phyloP scores from a whole-genome alignment of 306 rosid species.

The Glycine tomentella region DNA sequence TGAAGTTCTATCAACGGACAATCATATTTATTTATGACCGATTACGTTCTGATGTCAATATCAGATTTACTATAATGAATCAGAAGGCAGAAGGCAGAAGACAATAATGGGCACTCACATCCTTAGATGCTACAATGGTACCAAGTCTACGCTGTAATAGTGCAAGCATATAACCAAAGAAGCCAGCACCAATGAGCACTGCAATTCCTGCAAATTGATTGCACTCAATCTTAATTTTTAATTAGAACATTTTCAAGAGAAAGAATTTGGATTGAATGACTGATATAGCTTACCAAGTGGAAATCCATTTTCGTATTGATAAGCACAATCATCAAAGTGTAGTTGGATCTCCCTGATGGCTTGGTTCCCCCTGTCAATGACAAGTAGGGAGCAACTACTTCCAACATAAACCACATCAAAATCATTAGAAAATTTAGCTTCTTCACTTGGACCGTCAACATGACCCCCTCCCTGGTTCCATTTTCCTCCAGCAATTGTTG shows the following conservation, averaged over 20 bases:
- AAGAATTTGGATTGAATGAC: neutral
- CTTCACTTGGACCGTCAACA: conserved; percentile 92
- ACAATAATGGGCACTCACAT: conserved; percentile 59
- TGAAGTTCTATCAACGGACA: conserved; percentile 12
- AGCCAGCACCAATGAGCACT: conserved; percentile 82
- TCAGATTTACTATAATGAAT: conserved; percentile 30
- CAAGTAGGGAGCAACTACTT: conserved; percentile 89
- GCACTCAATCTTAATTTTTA: conserved; percentile 31
- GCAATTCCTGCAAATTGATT: conserved; percentile 69
- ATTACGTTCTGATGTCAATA: neutral
- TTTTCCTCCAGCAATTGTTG: conserved; percentile 96
- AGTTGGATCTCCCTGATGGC: conserved; percentile 95
- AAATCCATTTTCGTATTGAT: conserved; percentile 89
- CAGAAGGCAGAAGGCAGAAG: conserved; percentile 27
- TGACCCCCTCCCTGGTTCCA: conserved; percentile 79
- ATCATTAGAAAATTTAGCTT: conserved; percentile 87
- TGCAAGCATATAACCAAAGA: conserved; percentile 93
- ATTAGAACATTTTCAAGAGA: conserved; percentile 16
- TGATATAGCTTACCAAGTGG: conserved; percentile 71
- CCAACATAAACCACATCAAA: conserved; percentile 93
- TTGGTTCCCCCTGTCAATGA: conserved; percentile 85
- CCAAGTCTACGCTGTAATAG: conserved; percentile 80
- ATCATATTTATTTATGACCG: conserved; percentile 21
- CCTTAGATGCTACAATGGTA: conserved; percentile 69
- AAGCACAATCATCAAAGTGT: conserved; percentile 92